Evolutionary conservation across 2,329 filamentous ascomycete species (phyloP).

Genomic region (Botrytis galanthina): DNA sequence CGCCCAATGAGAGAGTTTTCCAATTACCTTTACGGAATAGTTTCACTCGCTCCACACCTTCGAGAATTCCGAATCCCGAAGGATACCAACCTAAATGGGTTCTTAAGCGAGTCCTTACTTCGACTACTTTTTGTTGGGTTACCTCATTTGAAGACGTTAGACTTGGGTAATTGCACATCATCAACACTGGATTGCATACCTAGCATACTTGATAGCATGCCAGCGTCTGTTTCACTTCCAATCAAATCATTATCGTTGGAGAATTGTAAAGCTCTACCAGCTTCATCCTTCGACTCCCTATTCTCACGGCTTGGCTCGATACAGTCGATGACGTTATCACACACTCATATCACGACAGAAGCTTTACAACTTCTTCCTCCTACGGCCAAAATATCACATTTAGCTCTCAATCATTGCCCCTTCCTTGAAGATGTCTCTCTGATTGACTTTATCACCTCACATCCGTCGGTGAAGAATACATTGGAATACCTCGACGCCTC

Average conservation of each 20-base stretch:
- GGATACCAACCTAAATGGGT: conserved; percentile 42
- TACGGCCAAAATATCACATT: conserved; percentile 67
- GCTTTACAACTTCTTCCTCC: conserved; percentile 66
- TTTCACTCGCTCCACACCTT: conserved; percentile 44
- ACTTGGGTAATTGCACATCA: conserved; percentile 18
- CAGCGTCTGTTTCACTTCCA: background rate
- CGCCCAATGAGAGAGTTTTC: conserved; percentile 11
- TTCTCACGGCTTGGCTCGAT: conserved; percentile 15
- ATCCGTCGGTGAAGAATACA: conserved; percentile 38
- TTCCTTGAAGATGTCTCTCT: conserved; percentile 63
- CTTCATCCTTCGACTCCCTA: conserved; percentile 9
- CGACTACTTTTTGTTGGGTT: conserved; percentile 41
- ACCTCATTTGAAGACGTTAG: conserved; percentile 12
- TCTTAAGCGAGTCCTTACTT: conserved; percentile 40
- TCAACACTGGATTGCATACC: conserved; percentile 3
- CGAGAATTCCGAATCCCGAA: conserved; percentile 65
- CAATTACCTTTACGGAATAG: conserved; percentile 3
- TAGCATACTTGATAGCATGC: background rate
- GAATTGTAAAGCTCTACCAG: background rate
- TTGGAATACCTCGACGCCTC: conserved; percentile 11
- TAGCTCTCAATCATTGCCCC: conserved; percentile 73
- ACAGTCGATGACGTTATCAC: conserved; percentile 48
- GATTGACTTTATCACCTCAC: conserved; percentile 65
- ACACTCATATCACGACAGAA: conserved; percentile 68
- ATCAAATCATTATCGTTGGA: conserved; percentile 17